Conservation (phyloP, 768 basidiomycete species). For the Rhodotorula sphaerocarpa region DNA sequence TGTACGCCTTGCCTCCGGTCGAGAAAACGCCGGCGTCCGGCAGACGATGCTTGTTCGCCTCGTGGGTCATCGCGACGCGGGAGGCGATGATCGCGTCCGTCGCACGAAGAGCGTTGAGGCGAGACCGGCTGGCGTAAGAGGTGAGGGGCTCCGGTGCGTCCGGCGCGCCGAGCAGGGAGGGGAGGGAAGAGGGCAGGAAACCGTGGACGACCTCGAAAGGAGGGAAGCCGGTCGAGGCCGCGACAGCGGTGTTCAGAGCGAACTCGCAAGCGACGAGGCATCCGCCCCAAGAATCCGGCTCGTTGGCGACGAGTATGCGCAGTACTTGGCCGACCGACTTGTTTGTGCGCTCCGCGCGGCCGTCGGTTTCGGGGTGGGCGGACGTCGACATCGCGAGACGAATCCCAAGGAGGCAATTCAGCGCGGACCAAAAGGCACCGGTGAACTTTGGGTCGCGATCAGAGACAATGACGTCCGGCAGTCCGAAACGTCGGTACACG, state of each 20-base stretch:
- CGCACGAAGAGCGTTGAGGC: background rate
- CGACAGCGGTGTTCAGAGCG: background rate
- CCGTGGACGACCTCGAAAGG: background rate
- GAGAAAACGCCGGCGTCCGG: background rate
- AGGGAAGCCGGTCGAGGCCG: background rate
- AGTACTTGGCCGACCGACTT: constrained; percentile 6
- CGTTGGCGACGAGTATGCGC: background rate
- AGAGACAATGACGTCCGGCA: background rate
- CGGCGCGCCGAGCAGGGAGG: too few relatives aligned
- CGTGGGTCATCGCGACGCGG: background rate
- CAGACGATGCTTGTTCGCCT: background rate
- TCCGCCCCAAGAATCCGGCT: background rate
- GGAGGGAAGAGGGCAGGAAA: background rate
- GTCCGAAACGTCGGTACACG: constrained; percentile 1
- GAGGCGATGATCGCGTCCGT: background rate
- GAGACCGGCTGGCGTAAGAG: too few relatives aligned
- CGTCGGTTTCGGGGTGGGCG: constrained; percentile 13
- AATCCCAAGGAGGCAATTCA: background rate
- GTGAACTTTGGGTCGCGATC: constrained; percentile 14
- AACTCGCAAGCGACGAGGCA: background rate
- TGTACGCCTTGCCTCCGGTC: background rate
- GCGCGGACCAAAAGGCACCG: background rate
- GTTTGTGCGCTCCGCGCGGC: constrained; percentile 7
- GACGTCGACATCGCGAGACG: constrained; percentile 6
- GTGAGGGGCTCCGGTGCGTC: too few relatives aligned